A percentile compares a stretch with the other conserved stretches of the same genome.
Evolutionary conservation across 208 protist species (phyloP).

Genomic region (Angomonas desouzai): DNA sequence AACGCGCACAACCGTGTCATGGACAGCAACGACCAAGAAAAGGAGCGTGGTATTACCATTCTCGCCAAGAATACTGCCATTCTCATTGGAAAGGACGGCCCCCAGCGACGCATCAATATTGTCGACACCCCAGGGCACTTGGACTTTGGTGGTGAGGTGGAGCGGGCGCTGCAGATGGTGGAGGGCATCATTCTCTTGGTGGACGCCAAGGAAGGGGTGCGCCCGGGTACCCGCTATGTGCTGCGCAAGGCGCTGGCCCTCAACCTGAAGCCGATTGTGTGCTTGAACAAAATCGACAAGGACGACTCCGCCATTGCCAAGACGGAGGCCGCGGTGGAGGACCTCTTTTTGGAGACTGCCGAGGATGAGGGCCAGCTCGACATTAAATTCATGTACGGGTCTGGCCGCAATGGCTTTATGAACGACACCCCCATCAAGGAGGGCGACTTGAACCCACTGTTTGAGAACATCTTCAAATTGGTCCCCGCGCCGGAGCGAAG

Average conservation of each 20-base stretch:
- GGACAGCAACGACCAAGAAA: conserved; percentile 96
- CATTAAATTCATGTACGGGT: conserved; percentile 95
- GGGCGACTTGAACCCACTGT: conserved; percentile 88
- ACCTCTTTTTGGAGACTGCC: conserved; percentile 94
- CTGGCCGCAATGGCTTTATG: conserved; percentile 91
- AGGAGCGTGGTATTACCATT: conserved; percentile 98
- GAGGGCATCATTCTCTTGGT: conserved; percentile 96
- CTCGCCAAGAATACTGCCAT: conserved; percentile 94
- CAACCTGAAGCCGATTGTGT: conserved; percentile 94
- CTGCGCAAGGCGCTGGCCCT: conserved; percentile 95
- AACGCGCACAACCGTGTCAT: conserved; percentile 93
- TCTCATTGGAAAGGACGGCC: conserved; percentile 50
- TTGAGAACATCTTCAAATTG: conserved; percentile 91
- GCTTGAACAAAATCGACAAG: conserved; percentile 98
- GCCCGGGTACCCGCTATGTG: conserved; percentile 97
- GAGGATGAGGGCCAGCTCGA: conserved; percentile 94
- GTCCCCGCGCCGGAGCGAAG: conserved; percentile 61
- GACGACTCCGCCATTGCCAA: conserved; percentile 85
- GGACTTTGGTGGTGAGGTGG: conserved; percentile 98
- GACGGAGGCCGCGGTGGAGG: conserved; percentile 93
- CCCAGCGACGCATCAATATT: conserved; percentile 93
- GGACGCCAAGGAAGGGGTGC: conserved; percentile 95
- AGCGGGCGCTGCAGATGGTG: conserved; percentile 96
- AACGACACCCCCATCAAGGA: conserved; percentile 64
- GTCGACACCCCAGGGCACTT: conserved; percentile 97